phyloP scores from a whole-genome alignment of 495 filamentous ascomycete species.

The Amphirosellinia nigrospora region DNA sequence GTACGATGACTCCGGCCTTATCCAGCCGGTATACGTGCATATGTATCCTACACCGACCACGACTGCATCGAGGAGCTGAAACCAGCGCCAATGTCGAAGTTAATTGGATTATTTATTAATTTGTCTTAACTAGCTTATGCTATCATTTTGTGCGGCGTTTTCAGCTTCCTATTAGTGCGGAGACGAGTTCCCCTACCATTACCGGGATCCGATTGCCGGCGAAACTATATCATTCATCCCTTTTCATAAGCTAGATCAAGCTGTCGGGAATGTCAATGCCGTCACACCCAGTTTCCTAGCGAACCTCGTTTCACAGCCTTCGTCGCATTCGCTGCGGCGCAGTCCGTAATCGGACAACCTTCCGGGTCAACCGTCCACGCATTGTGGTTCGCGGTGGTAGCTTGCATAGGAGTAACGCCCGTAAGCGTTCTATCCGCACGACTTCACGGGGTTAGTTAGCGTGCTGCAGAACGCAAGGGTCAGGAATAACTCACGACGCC shows the following conservation, averaged over 20 bases:
- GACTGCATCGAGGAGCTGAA: neutral
- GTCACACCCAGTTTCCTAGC: neutral
- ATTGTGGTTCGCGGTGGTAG: conserved; percentile 5
- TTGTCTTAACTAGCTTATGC: neutral
- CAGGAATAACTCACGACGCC: conserved; percentile 11
- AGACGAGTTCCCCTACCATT: neutral
- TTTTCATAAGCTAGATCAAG: neutral
- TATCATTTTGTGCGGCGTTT: conserved; percentile 1
- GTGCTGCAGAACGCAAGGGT: neutral
- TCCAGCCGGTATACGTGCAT: neutral
- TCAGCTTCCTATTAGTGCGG: conserved; percentile 5
- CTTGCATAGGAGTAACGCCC: conserved; percentile 11
- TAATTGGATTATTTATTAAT: conserved; percentile 7
- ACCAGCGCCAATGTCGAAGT: neutral
- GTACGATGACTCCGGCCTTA: neutral
- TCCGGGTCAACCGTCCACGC: conserved; percentile 18
- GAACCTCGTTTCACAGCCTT: neutral
- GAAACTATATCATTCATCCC: neutral
- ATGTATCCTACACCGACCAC: neutral
- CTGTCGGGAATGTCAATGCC: neutral
- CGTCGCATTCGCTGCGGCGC: conserved; percentile 1
- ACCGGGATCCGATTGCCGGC: neutral
- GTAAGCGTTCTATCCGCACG: conserved; percentile 6
- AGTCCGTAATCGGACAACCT: conserved; percentile 16
- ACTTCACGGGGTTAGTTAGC: conserved; percentile 7